Evolutionary conservation across 257 asterid genomes (phyloP).

Genomic region (Nicotiana tabacum): DNA sequence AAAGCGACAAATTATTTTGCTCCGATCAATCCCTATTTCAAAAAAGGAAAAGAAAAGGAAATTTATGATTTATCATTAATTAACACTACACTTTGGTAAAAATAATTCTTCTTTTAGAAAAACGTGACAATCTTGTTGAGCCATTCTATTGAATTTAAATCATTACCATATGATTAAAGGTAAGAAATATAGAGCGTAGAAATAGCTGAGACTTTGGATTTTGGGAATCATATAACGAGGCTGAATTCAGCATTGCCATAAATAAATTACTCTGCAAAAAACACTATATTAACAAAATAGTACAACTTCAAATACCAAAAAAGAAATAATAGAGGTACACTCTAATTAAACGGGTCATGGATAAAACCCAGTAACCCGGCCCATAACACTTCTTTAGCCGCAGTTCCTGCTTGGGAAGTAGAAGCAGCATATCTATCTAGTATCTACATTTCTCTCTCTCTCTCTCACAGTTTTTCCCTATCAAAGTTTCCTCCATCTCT

Average conservation of each 20-base stretch:
- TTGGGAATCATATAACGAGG: not conserved
- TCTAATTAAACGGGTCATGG: not conserved
- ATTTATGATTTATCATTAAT: not conserved
- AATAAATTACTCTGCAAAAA: not conserved
- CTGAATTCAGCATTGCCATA: not conserved
- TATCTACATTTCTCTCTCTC: not conserved
- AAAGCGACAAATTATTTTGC: not conserved
- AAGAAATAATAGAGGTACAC: not conserved
- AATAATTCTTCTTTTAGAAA: not conserved
- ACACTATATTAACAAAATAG: not conserved
- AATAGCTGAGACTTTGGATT: not conserved
- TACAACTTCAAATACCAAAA: not conserved
- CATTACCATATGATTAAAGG: not conserved
- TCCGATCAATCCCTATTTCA: not conserved
- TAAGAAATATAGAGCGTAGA: not conserved
- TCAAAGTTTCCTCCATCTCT: not conserved
- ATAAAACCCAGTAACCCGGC: constrained; percentile 3
- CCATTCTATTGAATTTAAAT: not conserved
- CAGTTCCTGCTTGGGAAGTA: not conserved
- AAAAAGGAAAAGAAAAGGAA: not conserved
- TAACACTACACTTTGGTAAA: not conserved
- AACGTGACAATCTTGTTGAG: not conserved
- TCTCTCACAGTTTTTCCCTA: not conserved
- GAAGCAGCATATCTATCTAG: not conserved
- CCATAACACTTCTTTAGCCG: not conserved